Percentiles rank a stretch among this genome's conserved stretches.
These are phyloP conservation scores for Linaria vulgaris DNA, from an alignment of 257 asterid genomes.

Conservation along the genomic window DNA sequence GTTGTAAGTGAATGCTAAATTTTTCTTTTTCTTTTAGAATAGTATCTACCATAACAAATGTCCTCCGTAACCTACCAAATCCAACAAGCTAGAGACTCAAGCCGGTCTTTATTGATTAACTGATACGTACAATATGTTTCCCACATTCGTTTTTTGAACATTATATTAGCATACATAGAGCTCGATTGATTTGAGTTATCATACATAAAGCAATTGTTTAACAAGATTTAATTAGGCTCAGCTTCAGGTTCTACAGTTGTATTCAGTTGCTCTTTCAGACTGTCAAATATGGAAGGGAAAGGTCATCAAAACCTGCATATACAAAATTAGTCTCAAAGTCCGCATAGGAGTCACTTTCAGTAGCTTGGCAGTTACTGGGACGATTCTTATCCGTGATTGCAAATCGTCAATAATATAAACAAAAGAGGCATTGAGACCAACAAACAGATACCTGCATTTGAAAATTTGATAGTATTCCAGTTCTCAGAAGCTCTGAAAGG, in stretches of 20 bases:
- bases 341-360: conserved; percentile 16
- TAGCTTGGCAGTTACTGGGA: conserved; percentile 1
- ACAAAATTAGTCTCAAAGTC: conserved; percentile 16
- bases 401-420: conserved; percentile 13
- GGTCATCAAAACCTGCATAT: conserved; percentile 42
- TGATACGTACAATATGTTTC: no score
- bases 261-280: conserved; percentile 57
- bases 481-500: conserved; percentile 74
- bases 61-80: no score
- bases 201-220: conserved; percentile 61
- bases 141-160: no score
- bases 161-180: no score
- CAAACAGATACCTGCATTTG: conserved; percentile 51
- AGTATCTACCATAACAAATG: no score
- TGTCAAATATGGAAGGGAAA: conserved; percentile 57
- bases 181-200: no score
- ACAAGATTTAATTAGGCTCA: conserved; percentile 37
- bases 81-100: no score
- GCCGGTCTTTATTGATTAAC: no score
- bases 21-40: no score
- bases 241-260: conserved; percentile 37
- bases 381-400: conserved; percentile 17
- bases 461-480: conserved; percentile 68
- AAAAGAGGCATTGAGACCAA: conserved; percentile 9
- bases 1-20: no score